Percentiles rank a stretch among this genome's conserved stretches.
These are phyloP conservation scores for Pugionium dolabratum DNA, from an alignment of 345 rosid species.

Conservation along the genomic window DNA sequence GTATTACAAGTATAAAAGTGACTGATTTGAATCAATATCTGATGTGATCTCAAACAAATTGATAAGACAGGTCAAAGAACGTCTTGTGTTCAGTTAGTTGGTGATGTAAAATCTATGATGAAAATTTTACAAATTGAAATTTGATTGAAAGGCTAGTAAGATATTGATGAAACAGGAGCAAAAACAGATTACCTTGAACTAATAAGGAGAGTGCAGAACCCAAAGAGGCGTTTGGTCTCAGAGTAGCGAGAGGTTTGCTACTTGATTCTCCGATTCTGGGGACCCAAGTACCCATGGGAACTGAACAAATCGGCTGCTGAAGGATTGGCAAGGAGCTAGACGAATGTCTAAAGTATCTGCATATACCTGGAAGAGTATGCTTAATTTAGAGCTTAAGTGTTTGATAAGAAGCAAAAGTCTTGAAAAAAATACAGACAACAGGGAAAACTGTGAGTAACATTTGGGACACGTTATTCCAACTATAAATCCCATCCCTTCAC, in stretches of 20 bases:
- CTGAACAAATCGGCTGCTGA: slow-evolving; percentile 77
- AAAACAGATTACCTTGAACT: slow-evolving; percentile 60
- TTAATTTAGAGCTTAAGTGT: slow-evolving; percentile 31
- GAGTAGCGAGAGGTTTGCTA: slow-evolving; percentile 58
- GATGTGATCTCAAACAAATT: too few species aligned
- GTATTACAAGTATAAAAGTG: too few species aligned
- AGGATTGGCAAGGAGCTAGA: slow-evolving; percentile 87
- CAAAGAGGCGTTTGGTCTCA: slow-evolving; percentile 73
- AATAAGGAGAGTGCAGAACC: slow-evolving; percentile 70
- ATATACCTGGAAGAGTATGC: slow-evolving; percentile 66
- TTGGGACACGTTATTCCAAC: slow-evolving; percentile 22
- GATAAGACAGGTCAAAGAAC: too few species aligned
- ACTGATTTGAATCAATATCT: too few species aligned
- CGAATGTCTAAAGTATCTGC: slow-evolving; percentile 88
- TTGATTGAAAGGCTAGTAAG: background rate
- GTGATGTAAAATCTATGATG: too few species aligned
- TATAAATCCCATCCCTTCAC: slow-evolving; percentile 10
- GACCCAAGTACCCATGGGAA: slow-evolving; percentile 92
- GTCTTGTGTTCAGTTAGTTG: too few species aligned
- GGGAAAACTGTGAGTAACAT: slow-evolving; percentile 3
- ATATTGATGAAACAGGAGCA: slow-evolving; percentile 13
- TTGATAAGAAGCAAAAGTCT: slow-evolving; percentile 21
- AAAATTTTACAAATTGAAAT: too few species aligned
- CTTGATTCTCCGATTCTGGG: slow-evolving; percentile 81
- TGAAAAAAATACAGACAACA: background rate